A percentile compares a stretch with the other conserved stretches of the same genome.
phyloP scores from a whole-genome alignment of 2,329 filamentous ascomycete species.

The Cladorrhinum sp. region DNA sequence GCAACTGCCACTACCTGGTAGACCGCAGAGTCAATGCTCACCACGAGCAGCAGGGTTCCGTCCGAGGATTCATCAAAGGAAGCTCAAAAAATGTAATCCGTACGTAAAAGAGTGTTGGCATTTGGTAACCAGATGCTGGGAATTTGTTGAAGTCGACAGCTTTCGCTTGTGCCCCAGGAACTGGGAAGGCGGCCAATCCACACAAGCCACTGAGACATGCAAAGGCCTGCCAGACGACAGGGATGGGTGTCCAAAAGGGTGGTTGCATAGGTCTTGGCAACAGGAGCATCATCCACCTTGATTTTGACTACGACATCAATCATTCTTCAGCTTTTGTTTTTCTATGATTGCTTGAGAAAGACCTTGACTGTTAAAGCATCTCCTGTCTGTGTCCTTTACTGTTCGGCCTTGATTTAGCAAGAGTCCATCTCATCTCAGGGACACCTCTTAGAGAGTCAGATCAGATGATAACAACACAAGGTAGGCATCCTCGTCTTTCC shows the following conservation, averaged over 20 bases:
- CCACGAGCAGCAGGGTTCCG: not conserved
- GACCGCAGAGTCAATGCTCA: constrained; percentile 6
- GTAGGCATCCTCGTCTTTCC: not conserved
- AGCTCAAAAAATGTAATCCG: not conserved
- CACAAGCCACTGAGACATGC: constrained; percentile 3
- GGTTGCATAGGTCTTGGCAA: not conserved
- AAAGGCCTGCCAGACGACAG: not conserved
- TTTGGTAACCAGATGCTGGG: constrained; percentile 3
- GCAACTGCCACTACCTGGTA: not conserved
- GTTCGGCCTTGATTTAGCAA: not conserved
- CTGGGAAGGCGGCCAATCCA: constrained; percentile 3
- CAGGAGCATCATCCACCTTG: not conserved
- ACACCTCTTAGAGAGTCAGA: too few relatives aligned
- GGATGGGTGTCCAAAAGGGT: constrained; percentile 5
- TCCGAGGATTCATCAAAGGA: constrained; percentile 8
- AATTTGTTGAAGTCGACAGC: constrained; percentile 16
- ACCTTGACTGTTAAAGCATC: too few relatives aligned
- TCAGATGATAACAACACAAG: not conserved
- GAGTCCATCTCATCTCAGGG: too few relatives aligned
- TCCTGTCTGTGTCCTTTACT: too few relatives aligned
- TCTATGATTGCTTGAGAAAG: not conserved
- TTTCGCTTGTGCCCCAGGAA: constrained; percentile 7
- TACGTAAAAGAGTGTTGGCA: constrained; percentile 12
- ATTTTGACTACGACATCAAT: not conserved
- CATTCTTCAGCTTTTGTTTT: too few relatives aligned